Conservation (phyloP, 2,329 filamentous ascomycete genomes). For the Fusarium nisikadoi region DNA sequence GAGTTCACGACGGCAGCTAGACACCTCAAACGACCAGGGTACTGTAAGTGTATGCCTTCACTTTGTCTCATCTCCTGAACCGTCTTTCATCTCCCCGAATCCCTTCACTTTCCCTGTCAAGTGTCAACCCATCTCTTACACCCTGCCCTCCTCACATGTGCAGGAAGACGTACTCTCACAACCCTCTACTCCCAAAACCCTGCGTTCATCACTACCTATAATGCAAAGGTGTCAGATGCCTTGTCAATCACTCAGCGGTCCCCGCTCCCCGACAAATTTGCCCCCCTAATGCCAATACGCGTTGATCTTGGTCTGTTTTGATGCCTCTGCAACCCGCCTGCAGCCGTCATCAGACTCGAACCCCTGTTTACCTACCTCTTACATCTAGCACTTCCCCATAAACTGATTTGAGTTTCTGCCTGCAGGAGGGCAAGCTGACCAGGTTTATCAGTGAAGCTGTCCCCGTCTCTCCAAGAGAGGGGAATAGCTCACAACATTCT, state of each 20-base stretch:
- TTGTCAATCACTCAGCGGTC: constrained; percentile 33
- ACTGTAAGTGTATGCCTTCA: constrained; percentile 21
- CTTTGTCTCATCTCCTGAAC: constrained; percentile 13
- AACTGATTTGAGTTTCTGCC: constrained; percentile 37
- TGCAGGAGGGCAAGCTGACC: constrained; percentile 41
- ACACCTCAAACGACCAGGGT: constrained; percentile 30
- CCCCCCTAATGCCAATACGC: constrained; percentile 24
- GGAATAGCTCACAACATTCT: constrained; percentile 25
- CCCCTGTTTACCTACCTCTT: constrained; percentile 34
- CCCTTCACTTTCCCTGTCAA: constrained; percentile 13
- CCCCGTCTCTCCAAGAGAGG: constrained; percentile 31
- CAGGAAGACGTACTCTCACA: not conserved
- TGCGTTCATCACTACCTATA: constrained; percentile 23
- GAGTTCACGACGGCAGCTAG: constrained; percentile 25
- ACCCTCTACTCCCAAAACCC: not conserved
- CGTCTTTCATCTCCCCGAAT: not conserved
- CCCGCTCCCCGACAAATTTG: constrained; percentile 34
- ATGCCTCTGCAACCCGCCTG: constrained; percentile 34
- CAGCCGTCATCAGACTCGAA: constrained; percentile 36
- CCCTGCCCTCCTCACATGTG: constrained; percentile 10
- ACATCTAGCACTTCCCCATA: constrained; percentile 41
- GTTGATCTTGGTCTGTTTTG: constrained; percentile 40
- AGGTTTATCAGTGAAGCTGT: constrained; percentile 39
- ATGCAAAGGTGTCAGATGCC: constrained; percentile 32
- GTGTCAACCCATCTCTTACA: constrained; percentile 12